Percentiles rank a stretch among this genome's conserved stretches.
Evolutionary conservation across 169 alveolate species (phyloP).

Genomic region (Amoebophrya sp.): DNA sequence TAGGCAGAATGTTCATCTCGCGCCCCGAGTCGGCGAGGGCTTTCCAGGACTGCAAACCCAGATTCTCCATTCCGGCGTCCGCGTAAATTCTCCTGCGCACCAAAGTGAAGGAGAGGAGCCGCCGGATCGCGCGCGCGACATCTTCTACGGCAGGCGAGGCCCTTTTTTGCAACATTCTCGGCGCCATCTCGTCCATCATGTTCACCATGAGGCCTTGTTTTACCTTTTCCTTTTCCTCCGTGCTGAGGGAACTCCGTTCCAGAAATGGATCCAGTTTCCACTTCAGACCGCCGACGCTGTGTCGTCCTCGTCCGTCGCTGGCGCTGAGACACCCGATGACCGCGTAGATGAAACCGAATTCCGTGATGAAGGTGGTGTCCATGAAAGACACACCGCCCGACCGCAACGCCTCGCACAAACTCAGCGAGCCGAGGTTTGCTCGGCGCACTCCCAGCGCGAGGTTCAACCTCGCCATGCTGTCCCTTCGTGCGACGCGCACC

Average conservation of each 20-base stretch:
- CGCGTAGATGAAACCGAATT: neutral
- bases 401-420: neutral
- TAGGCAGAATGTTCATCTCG: neutral
- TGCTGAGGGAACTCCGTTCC: neutral
- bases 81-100: neutral
- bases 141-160: neutral
- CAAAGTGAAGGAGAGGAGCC: neutral
- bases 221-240: neutral
- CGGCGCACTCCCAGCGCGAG: neutral
- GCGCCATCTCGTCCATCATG: neutral
- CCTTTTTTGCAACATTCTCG: neutral
- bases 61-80: neutral
- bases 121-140: neutral
- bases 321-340: neutral
- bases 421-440: neutral
- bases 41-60: neutral
- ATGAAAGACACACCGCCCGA: neutral
- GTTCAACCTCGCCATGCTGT: neutral
- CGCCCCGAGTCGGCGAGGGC: neutral
- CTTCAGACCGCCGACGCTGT: neutral
- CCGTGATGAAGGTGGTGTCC: neutral
- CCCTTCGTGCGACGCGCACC: neutral
- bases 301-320: neutral
- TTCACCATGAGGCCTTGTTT: neutral
- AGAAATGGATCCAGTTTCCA: neutral